These are phyloP conservation scores for Aureobasidium pullulans DNA, from an alignment of 2,329 filamentous ascomycete genomes.

Conservation along the genomic window DNA sequence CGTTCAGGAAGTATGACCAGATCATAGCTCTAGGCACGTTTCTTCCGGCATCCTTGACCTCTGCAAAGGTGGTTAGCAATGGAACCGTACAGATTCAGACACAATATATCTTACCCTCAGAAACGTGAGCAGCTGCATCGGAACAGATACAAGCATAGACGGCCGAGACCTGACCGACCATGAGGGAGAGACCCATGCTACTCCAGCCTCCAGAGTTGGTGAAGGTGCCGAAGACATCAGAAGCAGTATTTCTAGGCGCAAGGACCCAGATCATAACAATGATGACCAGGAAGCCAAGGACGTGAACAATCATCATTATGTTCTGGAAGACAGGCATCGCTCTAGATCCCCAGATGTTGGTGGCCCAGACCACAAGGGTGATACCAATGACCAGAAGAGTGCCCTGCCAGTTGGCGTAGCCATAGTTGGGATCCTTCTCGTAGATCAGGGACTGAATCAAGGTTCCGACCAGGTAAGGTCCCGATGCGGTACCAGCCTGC, in stretches of 20 bases:
- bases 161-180: conserved; percentile 30
- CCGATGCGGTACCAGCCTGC: conserved; percentile 28
- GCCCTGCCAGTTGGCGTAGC: conserved; percentile 37
- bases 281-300: conserved; percentile 47
- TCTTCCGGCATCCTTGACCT: conserved; percentile 35
- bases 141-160: conserved; percentile 13
- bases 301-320: conserved; percentile 36
- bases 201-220: conserved; percentile 40
- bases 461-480: conserved; percentile 29
- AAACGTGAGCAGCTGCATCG: conserved; percentile 3
- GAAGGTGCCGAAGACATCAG: conserved; percentile 42
- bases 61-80: conserved; percentile 22
- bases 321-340: conserved; percentile 33
- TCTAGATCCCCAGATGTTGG: conserved; percentile 32
- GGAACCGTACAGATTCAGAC: too few species aligned
- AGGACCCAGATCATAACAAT: conserved; percentile 40
- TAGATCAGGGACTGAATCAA: conserved; percentile 32
- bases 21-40: conserved; percentile 37
- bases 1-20: conserved; percentile 31
- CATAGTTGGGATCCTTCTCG: conserved; percentile 24
- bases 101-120: neutral
- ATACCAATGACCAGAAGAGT: conserved; percentile 43
- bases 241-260: conserved; percentile 33
- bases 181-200: conserved; percentile 36
- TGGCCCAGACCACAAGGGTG: conserved; percentile 38